Percentiles rank a stretch among this genome's conserved stretches.
Evolutionary conservation across 768 basidiomycete species (phyloP).

Genomic region (Xanthoconium purpureum): DNA sequence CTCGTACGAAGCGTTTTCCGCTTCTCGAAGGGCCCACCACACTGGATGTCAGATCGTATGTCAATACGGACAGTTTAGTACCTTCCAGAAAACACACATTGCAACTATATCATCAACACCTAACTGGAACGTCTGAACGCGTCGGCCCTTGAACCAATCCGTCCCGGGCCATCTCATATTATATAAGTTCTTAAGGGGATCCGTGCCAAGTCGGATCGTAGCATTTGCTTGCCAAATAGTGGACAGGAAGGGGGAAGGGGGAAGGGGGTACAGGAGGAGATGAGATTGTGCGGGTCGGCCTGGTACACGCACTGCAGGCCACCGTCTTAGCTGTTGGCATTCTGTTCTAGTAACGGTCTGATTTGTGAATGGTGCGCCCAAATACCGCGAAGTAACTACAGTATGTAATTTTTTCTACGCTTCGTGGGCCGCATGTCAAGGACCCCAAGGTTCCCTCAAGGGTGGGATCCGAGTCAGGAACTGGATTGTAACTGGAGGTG

Average conservation of each 20-base stretch:
- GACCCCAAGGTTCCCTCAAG: too few species aligned
- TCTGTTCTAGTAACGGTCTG: not conserved
- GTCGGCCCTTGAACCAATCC: not conserved
- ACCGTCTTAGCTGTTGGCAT: not conserved
- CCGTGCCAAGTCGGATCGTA: not conserved
- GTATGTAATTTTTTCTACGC: not conserved
- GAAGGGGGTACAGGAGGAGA: not conserved
- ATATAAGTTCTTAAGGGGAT: not conserved
- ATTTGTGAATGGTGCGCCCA: too few species aligned
- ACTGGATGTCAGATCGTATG: slow-evolving; percentile 1
- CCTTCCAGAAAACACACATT: slow-evolving; percentile 11
- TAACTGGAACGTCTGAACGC: not conserved
- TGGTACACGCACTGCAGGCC: not conserved
- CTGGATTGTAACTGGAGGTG: too few species aligned
- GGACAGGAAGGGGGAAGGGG: not conserved
- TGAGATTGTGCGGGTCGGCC: not conserved
- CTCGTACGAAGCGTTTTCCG: slow-evolving; percentile 20
- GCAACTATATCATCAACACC: slow-evolving; percentile 15
- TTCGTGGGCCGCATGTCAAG: too few species aligned
- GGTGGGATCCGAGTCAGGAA: too few species aligned
- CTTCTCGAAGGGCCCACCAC: slow-evolving; percentile 17
- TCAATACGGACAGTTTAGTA: not conserved
- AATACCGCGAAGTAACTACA: too few species aligned
- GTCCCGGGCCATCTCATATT: not conserved
- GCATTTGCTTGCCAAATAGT: not conserved